Conservation (phyloP, 768 basidiomycete species). For the Kwoniella mangroviensis region DNA sequence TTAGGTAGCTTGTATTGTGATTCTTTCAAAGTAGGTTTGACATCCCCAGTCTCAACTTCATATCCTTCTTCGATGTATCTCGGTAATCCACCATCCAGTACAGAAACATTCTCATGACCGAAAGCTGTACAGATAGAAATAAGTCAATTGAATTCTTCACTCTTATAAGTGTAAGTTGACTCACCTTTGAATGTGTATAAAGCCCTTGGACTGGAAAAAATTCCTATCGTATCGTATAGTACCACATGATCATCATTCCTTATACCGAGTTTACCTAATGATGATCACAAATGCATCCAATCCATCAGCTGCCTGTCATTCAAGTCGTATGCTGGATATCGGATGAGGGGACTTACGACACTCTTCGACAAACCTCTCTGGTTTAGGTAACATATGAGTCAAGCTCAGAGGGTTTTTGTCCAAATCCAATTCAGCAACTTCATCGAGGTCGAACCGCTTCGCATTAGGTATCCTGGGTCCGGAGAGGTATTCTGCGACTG, state of each 20-base stretch:
- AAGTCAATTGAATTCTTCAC: neutral
- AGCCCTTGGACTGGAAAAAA: constrained; percentile 90
- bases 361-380: constrained; percentile 71
- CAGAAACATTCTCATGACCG: constrained; percentile 81
- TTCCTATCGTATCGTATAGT: constrained; percentile 84
- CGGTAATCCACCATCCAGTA: constrained; percentile 92
- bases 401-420: constrained; percentile 76
- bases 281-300: neutral
- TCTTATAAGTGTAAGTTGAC: neutral
- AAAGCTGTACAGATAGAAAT: constrained; percentile 62
- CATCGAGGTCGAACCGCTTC: constrained; percentile 77
- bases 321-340: too few species aligned
- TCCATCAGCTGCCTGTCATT: neutral
- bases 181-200: constrained; percentile 83
- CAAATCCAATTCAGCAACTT: constrained; percentile 63
- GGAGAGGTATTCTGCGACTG: constrained; percentile 69
- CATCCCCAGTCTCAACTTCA: constrained; percentile 43
- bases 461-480: constrained; percentile 72
- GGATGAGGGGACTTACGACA: constrained; percentile 68
- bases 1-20: constrained; percentile 28
- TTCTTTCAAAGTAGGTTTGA: constrained; percentile 21
- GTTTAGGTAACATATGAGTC: constrained; percentile 90
- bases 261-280: constrained; percentile 72
- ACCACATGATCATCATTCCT: constrained; percentile 76
- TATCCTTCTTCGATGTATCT: constrained; percentile 72